Base-by-base conservation (phyloP, 371 early-diverging fungal genomes). In the Fennellomyces sp. region DNA sequence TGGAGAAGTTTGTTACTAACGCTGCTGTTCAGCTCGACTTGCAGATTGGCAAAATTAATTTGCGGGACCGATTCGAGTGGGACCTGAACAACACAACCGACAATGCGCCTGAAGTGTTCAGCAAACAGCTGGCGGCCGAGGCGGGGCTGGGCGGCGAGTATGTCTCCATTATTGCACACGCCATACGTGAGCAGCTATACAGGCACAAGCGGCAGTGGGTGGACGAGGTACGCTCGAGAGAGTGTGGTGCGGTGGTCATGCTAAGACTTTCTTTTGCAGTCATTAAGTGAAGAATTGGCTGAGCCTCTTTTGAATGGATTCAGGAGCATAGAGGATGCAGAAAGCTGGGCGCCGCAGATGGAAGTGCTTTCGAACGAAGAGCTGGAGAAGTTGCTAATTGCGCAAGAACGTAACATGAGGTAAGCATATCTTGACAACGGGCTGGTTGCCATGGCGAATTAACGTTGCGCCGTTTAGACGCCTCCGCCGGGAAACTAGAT, bases 31-130 rank as follows among this genome's bases (percentile, higher is more conserved):
- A 92, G 88, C 81, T 97, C 41, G 96, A 97, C 75, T 59, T 97
- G 35, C 88, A 93, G 60, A 88, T 95, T 10, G 97, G 94, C 21
- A 81, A 87, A 54, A 78, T 90, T 17, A 88, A 92, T 61, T 73
- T 96, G 27, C 82, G 89, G n/a, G 98, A 98, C 73, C 89, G 88
- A 25, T 91, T 98, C 68, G 95, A 96, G 69, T 97, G 98, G 98
- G 94, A 94, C 58, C 75, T 94, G 11, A 69, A 70, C 19, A 73
- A 69, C 39, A 84, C 84, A 21, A 61, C 83, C n/a, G 83, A 85
- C 10, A 74, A 76, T 65, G 74, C 76, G 12, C 98, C 98, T 0
- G 96, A 95, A 70, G 87, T 88, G 26, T 97, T 96, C 72, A 90
- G 95, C 25, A 75, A 80, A 17, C 85, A 81, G 26, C 73, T 96